phyloP scores from a whole-genome alignment of 148 eudicot genomes.

The Bassia scoparia region DNA sequence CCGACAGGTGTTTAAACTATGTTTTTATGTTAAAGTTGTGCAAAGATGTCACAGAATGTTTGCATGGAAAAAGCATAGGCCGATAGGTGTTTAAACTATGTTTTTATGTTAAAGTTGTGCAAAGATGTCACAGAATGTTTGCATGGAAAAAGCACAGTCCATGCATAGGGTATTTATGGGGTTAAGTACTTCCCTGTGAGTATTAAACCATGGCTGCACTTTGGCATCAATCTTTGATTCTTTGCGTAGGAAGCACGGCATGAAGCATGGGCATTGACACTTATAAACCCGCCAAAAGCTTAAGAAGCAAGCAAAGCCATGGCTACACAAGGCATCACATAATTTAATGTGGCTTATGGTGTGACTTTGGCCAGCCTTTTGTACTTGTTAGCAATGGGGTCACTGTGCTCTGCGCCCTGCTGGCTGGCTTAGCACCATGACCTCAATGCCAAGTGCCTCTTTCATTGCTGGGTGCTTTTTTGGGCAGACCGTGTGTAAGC shows the following conservation, averaged over 20 bases:
- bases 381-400: not conserved
- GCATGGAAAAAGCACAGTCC: not conserved
- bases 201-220: too few species aligned
- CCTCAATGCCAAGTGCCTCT: too few species aligned
- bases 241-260: not conserved
- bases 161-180: not conserved
- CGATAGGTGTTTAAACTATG: too few species aligned
- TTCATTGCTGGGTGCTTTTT: too few species aligned
- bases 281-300: not conserved
- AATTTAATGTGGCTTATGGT: not conserved
- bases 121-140: too few species aligned
- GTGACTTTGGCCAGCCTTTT: not conserved
- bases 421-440: too few species aligned
- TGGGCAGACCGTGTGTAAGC: too few species aligned
- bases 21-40: too few species aligned
- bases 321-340: not conserved
- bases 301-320: not conserved
- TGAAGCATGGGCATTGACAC: not conserved
- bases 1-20: too few species aligned
- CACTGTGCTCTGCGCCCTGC: not conserved
- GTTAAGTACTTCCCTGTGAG: too few species aligned
- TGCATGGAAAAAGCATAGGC: not conserved
- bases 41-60: too few species aligned
- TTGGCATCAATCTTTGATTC: not conserved
- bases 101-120: too few species aligned